Percentiles rank a stretch among this genome's conserved stretches.
Evolutionary conservation across 2,329 filamentous ascomycete species (phyloP).

Genomic region (Camillea tinctor): DNA sequence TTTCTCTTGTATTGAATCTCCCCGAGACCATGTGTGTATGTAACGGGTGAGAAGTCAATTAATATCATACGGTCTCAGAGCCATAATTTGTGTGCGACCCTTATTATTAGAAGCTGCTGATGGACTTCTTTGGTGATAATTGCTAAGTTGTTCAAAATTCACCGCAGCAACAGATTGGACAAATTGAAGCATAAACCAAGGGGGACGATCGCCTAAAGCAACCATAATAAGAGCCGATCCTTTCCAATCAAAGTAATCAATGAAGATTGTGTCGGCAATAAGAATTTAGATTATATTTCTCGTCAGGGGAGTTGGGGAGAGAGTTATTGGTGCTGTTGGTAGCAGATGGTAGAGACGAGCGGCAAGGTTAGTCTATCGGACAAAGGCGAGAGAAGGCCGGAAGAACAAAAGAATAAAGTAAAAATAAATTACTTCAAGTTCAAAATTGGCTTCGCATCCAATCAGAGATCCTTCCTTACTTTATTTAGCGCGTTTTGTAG

Average conservation of each 20-base stretch:
- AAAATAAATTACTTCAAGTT: not conserved
- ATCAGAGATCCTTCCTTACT: not conserved
- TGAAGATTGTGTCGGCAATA: not conserved
- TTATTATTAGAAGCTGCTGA: no score
- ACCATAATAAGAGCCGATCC: not conserved
- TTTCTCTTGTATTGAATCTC: no score
- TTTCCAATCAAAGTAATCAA: not conserved
- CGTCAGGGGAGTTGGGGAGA: no score
- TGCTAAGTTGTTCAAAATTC: not conserved
- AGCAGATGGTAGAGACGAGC: no score
- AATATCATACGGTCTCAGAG: no score
- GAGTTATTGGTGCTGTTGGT: no score
- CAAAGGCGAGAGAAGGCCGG: not conserved
- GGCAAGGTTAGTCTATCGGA: not conserved
- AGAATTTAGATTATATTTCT: not conserved
- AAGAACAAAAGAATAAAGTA: not conserved
- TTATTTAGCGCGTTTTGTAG: not conserved
- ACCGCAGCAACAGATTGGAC: not conserved
- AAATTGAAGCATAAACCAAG: not conserved
- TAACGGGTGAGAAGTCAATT: no score
- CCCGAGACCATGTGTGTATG: no score
- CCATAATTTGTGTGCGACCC: no score
- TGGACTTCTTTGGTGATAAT: not conserved
- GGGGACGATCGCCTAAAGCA: not conserved
- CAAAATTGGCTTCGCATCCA: not conserved